phyloP scores from a whole-genome alignment of 768 basidiomycete genomes.

The Mycena kentingensis region DNA sequence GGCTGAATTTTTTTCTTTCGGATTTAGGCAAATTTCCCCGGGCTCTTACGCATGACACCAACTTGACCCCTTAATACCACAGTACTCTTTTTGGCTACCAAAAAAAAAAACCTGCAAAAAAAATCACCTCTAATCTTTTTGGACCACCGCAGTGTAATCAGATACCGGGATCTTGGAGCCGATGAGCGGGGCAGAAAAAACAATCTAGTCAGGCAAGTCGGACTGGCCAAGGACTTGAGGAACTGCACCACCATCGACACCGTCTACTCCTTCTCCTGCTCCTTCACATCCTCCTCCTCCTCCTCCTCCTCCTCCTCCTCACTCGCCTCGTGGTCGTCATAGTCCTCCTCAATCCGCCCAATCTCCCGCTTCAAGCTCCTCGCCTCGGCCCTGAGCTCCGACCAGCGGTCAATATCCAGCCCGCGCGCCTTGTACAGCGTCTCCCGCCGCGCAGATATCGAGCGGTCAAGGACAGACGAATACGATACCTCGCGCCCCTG shows the following conservation, averaged over 20 bases:
- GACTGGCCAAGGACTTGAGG: too few relatives aligned
- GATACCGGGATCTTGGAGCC: too few relatives aligned
- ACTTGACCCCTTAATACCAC: too few relatives aligned
- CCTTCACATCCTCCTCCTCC: conserved; percentile 31
- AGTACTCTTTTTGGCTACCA: too few relatives aligned
- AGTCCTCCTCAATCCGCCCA: conserved; percentile 59
- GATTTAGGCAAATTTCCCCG: too few relatives aligned
- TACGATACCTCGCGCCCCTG: conserved; percentile 68
- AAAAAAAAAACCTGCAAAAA: too few relatives aligned
- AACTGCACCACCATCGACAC: conserved; percentile 1
- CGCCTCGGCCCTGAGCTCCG: conserved; percentile 53
- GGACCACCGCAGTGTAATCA: too few relatives aligned
- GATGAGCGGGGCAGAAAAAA: too few relatives aligned
- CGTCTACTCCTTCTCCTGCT: conserved; percentile 18
- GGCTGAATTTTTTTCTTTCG: too few relatives aligned
- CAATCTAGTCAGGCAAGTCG: background rate
- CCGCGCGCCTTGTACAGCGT: conserved; percentile 58
- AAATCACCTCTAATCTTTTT: too few relatives aligned
- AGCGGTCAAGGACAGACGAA: conserved; percentile 59
- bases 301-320: conserved; percentile 32
- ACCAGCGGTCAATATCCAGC: conserved; percentile 62
- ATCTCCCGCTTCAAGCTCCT: conserved; percentile 56
- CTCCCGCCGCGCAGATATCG: conserved; percentile 58
- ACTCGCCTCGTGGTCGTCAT: conserved; percentile 47
- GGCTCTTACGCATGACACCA: too few relatives aligned